These are phyloP conservation scores for Penicillium diatomitis DNA, from an alignment of 495 filamentous ascomycete genomes.

Conservation along the genomic window DNA sequence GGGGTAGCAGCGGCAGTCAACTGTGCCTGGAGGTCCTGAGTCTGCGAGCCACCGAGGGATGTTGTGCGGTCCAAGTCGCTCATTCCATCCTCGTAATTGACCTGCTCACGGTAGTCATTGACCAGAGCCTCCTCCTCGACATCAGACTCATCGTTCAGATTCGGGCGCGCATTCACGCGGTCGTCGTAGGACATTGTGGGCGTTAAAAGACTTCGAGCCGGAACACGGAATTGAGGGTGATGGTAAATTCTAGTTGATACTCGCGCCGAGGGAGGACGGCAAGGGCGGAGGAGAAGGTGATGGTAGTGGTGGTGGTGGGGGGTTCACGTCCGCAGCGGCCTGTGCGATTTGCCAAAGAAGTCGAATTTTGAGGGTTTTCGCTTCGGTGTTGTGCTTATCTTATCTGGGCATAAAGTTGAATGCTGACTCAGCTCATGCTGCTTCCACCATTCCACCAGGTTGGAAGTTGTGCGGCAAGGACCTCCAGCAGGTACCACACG, in stretches of 20 bases:
- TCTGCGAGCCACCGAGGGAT: conserved; percentile 38
- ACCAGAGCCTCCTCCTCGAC: conserved; percentile 90
- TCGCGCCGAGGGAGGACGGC: conserved; percentile 16
- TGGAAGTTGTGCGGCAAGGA: too few relatives aligned
- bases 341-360: conserved; percentile 38
- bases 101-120: conserved; percentile 90
- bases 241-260: background rate
- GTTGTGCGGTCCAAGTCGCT: conserved; percentile 64
- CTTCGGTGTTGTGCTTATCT: conserved; percentile 43
- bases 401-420: conserved; percentile 30
- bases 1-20: conserved; percentile 85
- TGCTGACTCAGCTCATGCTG: conserved; percentile 30
- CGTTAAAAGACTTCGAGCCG: conserved; percentile 10
- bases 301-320: conserved; percentile 6
- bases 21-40: conserved; percentile 84
- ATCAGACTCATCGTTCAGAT: conserved; percentile 73
- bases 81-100: conserved; percentile 78
- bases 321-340: conserved; percentile 30
- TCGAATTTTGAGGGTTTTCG: conserved; percentile 48
- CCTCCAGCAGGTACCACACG: too few relatives aligned
- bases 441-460: too few relatives aligned
- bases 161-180: conserved; percentile 41
- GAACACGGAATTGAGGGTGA: conserved; percentile 1
- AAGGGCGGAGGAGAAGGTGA: conserved; percentile 14
- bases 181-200: conserved; percentile 43